Base-by-base conservation (phyloP, 345 rosid genomes). In the Bruguiera parviflora region DNA sequence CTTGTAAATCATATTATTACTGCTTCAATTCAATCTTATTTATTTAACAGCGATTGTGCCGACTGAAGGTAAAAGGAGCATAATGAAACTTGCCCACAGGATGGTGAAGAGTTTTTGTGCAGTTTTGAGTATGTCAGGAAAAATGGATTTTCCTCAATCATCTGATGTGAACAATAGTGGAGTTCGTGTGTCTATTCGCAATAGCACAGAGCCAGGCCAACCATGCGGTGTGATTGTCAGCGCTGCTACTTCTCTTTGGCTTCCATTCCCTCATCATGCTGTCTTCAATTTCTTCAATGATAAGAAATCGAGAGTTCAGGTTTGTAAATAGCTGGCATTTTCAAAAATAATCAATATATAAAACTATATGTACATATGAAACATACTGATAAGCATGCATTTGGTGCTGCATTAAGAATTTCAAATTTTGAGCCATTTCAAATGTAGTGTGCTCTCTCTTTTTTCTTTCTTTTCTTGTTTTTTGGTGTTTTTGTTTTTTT, bases 171-270 rank as follows among this genome's bases (percentile, higher is more conserved):
- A 76, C 73, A 73, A 69, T 27, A 73, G 83, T 32, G 96, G 89
- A 35, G 86, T 90, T 35, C 76, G 91, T 46, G 71, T 92, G 22
- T 78, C 83, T 5, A 73, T 83, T 10, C 84, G 92, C 2, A 35
- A 75, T 61, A 79, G 75, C 68, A 33, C 0, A 0, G 82, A 70
- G 61, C 13, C 63, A 2, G 96, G 97, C 32, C 87, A 84, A 71
- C 89, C 87, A 2, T 4, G 47, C 21, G 96, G 96, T 46, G 55
- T 71, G 32, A 61, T 91, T 39, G 72, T 86, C 47, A 69, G 81
- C 35, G 97, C 92, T 20, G 92, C 94, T 6, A 75, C 86, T 67
- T 85, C 87, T 55, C 77, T 91, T 6, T 79, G 88, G 82, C 68
- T 93, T 68, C 88, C 97, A 6, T 51, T 82, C 37, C 58, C 77